These are phyloP conservation scores for Thraustochytrium striatum DNA, from an alignment of 352 stramenopile genomes.

Conservation along the genomic window DNA sequence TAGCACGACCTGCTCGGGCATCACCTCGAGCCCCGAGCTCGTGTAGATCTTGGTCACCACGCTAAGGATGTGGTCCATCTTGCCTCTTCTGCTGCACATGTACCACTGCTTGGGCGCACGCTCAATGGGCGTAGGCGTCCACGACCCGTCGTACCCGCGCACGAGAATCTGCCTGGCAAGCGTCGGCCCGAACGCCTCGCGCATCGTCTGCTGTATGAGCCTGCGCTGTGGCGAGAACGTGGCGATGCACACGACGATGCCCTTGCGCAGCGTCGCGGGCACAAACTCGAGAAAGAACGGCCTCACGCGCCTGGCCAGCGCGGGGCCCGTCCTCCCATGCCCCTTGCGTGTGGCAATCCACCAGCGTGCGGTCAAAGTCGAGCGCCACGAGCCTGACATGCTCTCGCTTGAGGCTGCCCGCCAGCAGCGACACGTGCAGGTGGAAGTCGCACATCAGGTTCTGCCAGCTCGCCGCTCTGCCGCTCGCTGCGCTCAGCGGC, in stretches of 20 bases:
- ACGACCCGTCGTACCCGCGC: conserved; percentile 19
- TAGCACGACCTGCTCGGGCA: conserved; percentile 18
- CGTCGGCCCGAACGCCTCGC: conserved; percentile 54
- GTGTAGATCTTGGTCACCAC: conserved; percentile 37
- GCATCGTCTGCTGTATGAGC: conserved; percentile 64
- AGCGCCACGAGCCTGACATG: conserved; percentile 70
- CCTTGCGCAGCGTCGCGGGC: conserved; percentile 46
- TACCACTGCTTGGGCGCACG: conserved; percentile 19
- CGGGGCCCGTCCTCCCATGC: conserved; percentile 61
- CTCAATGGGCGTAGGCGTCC: conserved; percentile 7
- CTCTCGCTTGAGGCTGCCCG: conserved; percentile 2
- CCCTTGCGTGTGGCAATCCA: conserved; percentile 71
- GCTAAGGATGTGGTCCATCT: conserved; percentile 33
- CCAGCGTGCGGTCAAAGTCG: conserved; percentile 76
- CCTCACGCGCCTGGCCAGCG: conserved; percentile 65
- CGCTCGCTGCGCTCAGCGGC: no score
- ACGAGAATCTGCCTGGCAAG: conserved; percentile 33
- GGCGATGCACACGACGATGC: conserved; percentile 69
- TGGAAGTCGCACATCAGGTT: conserved; percentile 35
- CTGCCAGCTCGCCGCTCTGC: no score
- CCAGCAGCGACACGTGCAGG: conserved; percentile 28
- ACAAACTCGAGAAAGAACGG: conserved; percentile 69
- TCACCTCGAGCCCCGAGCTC: conserved; percentile 20
- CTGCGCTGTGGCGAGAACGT: conserved; percentile 69
- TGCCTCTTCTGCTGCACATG: conserved; percentile 4